Evolutionary conservation across 2,329 filamentous ascomycete genomes (phyloP).

Genomic region (Xylariales sp.): DNA sequence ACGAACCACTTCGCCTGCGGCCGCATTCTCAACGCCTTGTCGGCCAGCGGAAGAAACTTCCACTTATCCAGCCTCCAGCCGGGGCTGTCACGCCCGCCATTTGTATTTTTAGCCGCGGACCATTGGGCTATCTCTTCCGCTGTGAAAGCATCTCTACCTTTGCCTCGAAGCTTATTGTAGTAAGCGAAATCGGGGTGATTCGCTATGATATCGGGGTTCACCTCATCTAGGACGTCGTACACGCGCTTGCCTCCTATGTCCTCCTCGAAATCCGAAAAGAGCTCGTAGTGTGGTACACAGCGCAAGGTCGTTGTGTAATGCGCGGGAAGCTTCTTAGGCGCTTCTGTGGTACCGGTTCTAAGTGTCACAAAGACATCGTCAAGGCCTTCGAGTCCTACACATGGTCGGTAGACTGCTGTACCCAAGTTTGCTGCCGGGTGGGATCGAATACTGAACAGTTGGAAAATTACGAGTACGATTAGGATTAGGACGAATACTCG

Average conservation of each 20-base stretch:
- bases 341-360: slow-evolving; percentile 69
- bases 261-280: slow-evolving; percentile 69
- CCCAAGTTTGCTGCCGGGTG: slow-evolving; percentile 27
- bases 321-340: slow-evolving; percentile 63
- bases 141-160: slow-evolving; percentile 57
- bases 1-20: slow-evolving; percentile 67
- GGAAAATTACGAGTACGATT: slow-evolving; percentile 39
- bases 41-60: slow-evolving; percentile 67
- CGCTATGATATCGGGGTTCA: slow-evolving; percentile 53
- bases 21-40: slow-evolving; percentile 55
- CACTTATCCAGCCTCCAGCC: slow-evolving; percentile 67
- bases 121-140: slow-evolving; percentile 46
- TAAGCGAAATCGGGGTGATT: slow-evolving; percentile 61
- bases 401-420: slow-evolving; percentile 26
- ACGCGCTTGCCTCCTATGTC: slow-evolving; percentile 61
- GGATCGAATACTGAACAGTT: slow-evolving; percentile 42
- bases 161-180: slow-evolving; percentile 59
- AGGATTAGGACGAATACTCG: slow-evolving; percentile 37
- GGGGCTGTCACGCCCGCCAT: slow-evolving; percentile 55
- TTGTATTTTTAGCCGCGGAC: slow-evolving; percentile 47
- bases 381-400: slow-evolving; percentile 52
- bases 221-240: slow-evolving; percentile 61
- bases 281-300: slow-evolving; percentile 65
- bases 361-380: slow-evolving; percentile 67
- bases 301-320: slow-evolving; percentile 65